These are phyloP conservation scores for Leccinum fibrillosum DNA, from an alignment of 768 basidiomycete genomes.

Conservation along the genomic window DNA sequence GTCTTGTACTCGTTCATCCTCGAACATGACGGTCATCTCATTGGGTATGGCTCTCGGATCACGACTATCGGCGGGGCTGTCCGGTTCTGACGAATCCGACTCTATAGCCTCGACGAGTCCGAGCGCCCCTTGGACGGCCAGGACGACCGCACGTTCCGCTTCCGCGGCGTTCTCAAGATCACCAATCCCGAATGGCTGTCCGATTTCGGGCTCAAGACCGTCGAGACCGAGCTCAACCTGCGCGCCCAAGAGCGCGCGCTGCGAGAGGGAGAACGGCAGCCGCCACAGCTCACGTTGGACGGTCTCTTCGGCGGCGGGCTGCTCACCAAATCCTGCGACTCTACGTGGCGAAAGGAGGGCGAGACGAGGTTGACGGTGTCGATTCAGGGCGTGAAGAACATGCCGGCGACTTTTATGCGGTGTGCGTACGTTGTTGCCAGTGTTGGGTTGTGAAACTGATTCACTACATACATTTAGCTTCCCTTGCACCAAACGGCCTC, in stretches of 20 bases:
- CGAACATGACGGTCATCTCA: slow-evolving; percentile 24
- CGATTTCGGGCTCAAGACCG: slow-evolving; percentile 35
- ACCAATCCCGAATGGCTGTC: slow-evolving; percentile 48
- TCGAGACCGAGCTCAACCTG: slow-evolving; percentile 45
- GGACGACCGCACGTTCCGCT: slow-evolving; percentile 37
- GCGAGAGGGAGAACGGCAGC: slow-evolving; percentile 14
- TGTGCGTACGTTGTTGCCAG: slow-evolving; percentile 23
- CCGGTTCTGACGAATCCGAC: slow-evolving; percentile 3
- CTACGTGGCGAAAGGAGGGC: slow-evolving; percentile 12
- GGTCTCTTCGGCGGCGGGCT: slow-evolving; percentile 28
- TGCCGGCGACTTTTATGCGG: slow-evolving; percentile 40
- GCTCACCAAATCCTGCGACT: slow-evolving; percentile 15
- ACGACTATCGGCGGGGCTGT: background rate
- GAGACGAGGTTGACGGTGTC: slow-evolving; percentile 35
- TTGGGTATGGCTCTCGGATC: slow-evolving; percentile 18
- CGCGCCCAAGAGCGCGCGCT: slow-evolving; percentile 33
- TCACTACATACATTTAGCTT: slow-evolving; percentile 19
- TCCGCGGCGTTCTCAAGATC: slow-evolving; percentile 52
- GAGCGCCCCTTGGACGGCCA: slow-evolving; percentile 36
- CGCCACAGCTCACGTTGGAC: slow-evolving; percentile 34
- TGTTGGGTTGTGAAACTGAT: background rate
- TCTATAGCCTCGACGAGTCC: slow-evolving; percentile 45
- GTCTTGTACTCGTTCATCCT: slow-evolving; percentile 30
- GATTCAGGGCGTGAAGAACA: slow-evolving; percentile 40
- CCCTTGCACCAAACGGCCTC: slow-evolving; percentile 29